Percentiles rank a stretch among this genome's conserved stretches.
phyloP scores from a whole-genome alignment of 768 basidiomycete genomes.

The Agaricus subrufescens region DNA sequence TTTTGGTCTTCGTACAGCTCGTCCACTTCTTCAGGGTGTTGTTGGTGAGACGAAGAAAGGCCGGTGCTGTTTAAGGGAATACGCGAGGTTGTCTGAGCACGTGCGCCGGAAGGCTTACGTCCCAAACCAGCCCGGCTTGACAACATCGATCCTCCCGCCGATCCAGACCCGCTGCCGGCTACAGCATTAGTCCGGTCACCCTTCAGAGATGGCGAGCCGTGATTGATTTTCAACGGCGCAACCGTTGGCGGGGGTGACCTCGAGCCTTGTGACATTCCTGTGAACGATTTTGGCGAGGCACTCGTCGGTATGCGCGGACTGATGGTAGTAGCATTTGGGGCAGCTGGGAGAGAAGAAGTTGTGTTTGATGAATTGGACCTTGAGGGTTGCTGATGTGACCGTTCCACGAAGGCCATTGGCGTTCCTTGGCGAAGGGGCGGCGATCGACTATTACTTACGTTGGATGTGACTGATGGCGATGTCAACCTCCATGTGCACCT shows the following conservation, averaged over 20 bases:
- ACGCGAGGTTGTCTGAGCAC: conserved; percentile 52
- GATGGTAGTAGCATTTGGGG: not conserved
- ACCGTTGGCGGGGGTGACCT: not conserved
- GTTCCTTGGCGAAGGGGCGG: conserved; percentile 28
- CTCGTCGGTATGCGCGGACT: conserved; percentile 9
- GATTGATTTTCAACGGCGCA: not conserved
- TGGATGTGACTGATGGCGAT: conserved; percentile 3
- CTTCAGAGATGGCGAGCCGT: not conserved
- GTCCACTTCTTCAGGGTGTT: conserved; percentile 29
- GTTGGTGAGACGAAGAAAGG: conserved; percentile 26
- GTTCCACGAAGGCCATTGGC: conserved; percentile 33
- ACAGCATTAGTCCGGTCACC: conserved; percentile 3
- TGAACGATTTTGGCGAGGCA: not conserved
- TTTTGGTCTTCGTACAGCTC: conserved; percentile 19
- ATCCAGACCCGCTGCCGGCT: conserved; percentile 10
- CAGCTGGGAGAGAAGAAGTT: conserved; percentile 5
- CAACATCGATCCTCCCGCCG: not conserved
- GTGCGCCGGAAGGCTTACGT: conserved; percentile 82
- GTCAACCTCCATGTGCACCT: not conserved
- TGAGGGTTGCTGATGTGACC: not conserved
- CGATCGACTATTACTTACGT: conserved; percentile 13
- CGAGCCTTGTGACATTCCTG: not conserved
- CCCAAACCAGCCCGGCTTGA: conserved; percentile 36
- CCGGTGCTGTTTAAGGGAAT: conserved; percentile 31
- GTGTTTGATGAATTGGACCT: conserved; percentile 11